Evolutionary conservation across 257 asterid species (phyloP), one percentile per base, ranked within the genome.

Genomic region (Przewalskia tangutica): DNA sequence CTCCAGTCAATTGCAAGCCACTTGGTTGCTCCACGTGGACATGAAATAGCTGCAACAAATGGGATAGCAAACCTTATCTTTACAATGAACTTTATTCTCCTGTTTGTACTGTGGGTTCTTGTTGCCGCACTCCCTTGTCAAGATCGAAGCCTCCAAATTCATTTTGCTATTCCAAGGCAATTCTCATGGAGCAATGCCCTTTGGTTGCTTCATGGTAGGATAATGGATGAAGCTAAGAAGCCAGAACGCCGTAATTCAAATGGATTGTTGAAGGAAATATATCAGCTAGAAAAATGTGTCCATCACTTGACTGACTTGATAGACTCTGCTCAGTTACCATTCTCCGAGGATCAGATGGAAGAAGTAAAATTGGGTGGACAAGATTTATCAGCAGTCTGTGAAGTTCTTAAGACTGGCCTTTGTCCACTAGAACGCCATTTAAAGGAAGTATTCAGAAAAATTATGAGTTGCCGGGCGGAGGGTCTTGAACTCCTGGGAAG

Each of bases 81-180:
- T 50, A 87, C 97, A 0, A 96, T 96, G 98, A 88, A 96, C 81
- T 91, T 89, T 71, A 63, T 94, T 16, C 92, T 93, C 18, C 85
- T 93, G 91, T 96, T 94, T 68, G 97, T 94, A 40, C 78, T 92
- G 40, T 96, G 98, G 98, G 88, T 87, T 46, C 93, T 96, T 40
- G 98, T 94, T 17, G 97, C 97, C 77, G 93, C 95, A 4, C 85
- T 96, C 71, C 99, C 99, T 8, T 94, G 99, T 84, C 99, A 94
- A 83, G 99, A 96, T 81, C 90, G 98, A 12, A 89, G 91, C 11
- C 89, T 88, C 84, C 97, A 89, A 51, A 86, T 85, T 16, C 83
- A 85, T 79, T 90, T 94, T 73, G 4, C 92, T 13, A 82, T 94
- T 71, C 99, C 98, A 1, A 88, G 93, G 77, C 95, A 93, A 64